These are phyloP conservation scores for Claviceps sp. DNA, from an alignment of 2,329 filamentous ascomycete species.

Conservation along the genomic window DNA sequence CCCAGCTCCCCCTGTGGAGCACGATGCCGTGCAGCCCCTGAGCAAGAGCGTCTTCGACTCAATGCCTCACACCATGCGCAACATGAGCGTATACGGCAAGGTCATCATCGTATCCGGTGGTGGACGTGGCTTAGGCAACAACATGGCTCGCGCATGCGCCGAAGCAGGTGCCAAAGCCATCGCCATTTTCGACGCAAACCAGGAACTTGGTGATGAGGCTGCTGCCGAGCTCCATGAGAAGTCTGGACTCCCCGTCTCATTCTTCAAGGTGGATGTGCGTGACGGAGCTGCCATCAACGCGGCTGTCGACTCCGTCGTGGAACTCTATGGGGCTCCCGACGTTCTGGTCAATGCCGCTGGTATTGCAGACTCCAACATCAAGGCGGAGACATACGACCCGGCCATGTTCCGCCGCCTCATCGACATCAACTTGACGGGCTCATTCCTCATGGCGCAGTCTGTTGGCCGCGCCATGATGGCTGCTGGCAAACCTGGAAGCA, in stretches of 20 bases:
- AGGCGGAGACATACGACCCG: slow-evolving; percentile 62
- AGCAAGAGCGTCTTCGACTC: slow-evolving; percentile 37
- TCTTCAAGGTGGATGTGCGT: slow-evolving; percentile 69
- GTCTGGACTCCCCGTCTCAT: slow-evolving; percentile 59
- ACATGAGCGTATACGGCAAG: slow-evolving; percentile 57
- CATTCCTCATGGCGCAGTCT: slow-evolving; percentile 65
- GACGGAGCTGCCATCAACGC: slow-evolving; percentile 57
- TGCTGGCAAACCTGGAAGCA: slow-evolving; percentile 56
- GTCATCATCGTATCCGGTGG: slow-evolving; percentile 62
- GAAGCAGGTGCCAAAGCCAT: slow-evolving; percentile 64
- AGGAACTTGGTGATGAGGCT: slow-evolving; percentile 57
- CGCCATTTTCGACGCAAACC: slow-evolving; percentile 65
- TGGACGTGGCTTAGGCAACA: slow-evolving; percentile 63
- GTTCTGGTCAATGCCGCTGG: slow-evolving; percentile 70
- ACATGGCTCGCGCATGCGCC: slow-evolving; percentile 65
- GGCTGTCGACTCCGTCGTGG: slow-evolving; percentile 51
- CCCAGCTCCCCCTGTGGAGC: slow-evolving; percentile 25
- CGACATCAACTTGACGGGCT: slow-evolving; percentile 71
- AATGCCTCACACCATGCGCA: slow-evolving; percentile 53
- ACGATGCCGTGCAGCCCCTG: slow-evolving; percentile 37
- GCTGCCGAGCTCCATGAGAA: slow-evolving; percentile 57
- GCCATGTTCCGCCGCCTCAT: slow-evolving; percentile 67
- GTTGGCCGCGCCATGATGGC: slow-evolving; percentile 61
- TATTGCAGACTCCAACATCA: slow-evolving; percentile 75
- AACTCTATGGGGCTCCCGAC: slow-evolving; percentile 55